Evolutionary conservation across 1,139 yeast species (phyloP).

Genomic region (Maudiozyma humilis): DNA sequence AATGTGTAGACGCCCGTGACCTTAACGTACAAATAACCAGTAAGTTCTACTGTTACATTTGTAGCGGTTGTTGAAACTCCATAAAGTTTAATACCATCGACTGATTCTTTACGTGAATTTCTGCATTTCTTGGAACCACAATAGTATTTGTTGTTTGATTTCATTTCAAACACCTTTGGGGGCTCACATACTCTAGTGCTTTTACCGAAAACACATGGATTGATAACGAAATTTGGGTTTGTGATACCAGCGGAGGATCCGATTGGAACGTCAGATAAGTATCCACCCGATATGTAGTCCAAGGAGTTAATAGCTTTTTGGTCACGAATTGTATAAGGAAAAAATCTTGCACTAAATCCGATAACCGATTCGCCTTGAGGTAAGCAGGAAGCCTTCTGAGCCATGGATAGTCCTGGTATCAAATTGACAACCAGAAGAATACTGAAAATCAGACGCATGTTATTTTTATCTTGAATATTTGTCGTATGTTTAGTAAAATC

Average conservation of each 20-base stretch:
- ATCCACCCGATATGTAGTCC: neutral
- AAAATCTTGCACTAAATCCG: neutral
- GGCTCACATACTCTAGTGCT: neutral
- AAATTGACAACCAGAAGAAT: too few species aligned
- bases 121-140: neutral
- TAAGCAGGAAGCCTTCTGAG: neutral
- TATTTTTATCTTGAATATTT: too few species aligned
- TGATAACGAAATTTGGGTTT: neutral
- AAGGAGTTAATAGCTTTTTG: neutral
- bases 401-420: neutral
- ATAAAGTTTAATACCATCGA: neutral
- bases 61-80: conserved; percentile 2
- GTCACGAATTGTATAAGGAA: neutral
- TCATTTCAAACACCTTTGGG: neutral
- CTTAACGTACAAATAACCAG: conserved; percentile 26
- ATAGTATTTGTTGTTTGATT: neutral
- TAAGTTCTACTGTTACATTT: conserved; percentile 14
- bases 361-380: neutral
- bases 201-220: neutral
- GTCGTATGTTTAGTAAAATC: too few species aligned
- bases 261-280: neutral
- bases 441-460: too few species aligned
- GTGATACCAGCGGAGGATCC: neutral
- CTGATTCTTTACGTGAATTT: neutral
- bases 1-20: conserved; percentile 26